phyloP scores from a whole-genome alignment of 75 land plant species.

The Cryptomeria japonica region DNA sequence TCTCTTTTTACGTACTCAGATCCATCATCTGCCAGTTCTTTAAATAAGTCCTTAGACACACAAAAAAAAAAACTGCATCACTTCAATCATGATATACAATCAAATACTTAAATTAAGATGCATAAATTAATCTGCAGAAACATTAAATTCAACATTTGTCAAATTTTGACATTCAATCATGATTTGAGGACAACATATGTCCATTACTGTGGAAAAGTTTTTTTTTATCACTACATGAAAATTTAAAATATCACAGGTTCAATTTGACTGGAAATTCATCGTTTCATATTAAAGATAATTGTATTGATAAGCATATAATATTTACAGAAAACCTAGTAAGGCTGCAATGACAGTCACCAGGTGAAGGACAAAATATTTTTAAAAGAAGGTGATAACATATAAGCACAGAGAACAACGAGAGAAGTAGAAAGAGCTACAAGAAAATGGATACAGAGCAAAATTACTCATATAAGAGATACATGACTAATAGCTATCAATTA shows the following conservation, averaged over 20 bases:
- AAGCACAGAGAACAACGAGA: too few relatives aligned
- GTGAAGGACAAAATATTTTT: too few relatives aligned
- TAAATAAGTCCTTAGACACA: background rate
- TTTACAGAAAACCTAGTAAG: too few relatives aligned
- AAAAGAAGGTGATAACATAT: too few relatives aligned
- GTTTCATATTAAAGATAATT: too few relatives aligned
- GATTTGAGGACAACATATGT: background rate
- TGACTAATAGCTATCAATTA: too few relatives aligned
- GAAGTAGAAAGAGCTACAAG: too few relatives aligned
- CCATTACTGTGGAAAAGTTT: background rate
- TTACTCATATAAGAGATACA: too few relatives aligned
- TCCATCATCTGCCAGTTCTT: background rate
- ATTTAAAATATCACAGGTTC: background rate
- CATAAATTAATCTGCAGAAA: background rate
- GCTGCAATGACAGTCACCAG: too few relatives aligned
- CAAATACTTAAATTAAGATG: background rate
- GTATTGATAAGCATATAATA: too few relatives aligned
- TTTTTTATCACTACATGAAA: background rate
- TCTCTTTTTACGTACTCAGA: background rate
- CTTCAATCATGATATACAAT: background rate
- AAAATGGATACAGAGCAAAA: too few relatives aligned
- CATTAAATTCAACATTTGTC: background rate
- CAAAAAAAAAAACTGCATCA: conserved; percentile 3
- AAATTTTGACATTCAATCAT: background rate
- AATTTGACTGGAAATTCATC: background rate